Percentiles rank a stretch among this genome's conserved stretches.
These are phyloP conservation scores for Lactifluus piperatus DNA, from an alignment of 768 basidiomycete genomes.

Conservation along the genomic window DNA sequence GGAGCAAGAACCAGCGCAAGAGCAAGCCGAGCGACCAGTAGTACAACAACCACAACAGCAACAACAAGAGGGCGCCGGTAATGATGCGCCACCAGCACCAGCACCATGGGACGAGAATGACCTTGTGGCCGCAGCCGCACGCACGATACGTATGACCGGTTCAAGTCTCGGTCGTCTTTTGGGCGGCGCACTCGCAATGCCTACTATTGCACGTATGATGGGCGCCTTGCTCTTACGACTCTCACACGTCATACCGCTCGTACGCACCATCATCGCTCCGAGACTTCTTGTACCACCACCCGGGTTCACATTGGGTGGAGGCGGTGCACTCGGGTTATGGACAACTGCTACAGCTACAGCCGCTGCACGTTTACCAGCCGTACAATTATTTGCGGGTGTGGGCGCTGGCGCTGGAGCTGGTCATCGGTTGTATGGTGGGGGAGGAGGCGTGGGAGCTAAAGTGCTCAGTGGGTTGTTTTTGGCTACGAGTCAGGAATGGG, in stretches of 20 bases:
- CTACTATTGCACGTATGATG: slow-evolving; percentile 57
- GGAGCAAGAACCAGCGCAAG: not conserved
- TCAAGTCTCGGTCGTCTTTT: slow-evolving; percentile 56
- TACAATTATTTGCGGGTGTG: not conserved
- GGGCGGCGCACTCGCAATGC: slow-evolving; percentile 61
- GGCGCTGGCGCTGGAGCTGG: not conserved
- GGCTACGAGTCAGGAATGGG: slow-evolving; percentile 51
- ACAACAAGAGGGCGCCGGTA: not conserved
- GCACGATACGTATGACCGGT: slow-evolving; percentile 48
- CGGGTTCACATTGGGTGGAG: too few relatives aligned
- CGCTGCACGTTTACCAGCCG: too few relatives aligned
- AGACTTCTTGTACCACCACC: not conserved
- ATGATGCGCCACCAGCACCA: slow-evolving; percentile 1
- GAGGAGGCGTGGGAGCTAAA: slow-evolving; percentile 17
- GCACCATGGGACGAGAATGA: slow-evolving; percentile 19
- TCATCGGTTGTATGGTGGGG: too few relatives aligned
- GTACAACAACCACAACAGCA: not conserved
- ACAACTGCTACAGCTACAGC: too few relatives aligned
- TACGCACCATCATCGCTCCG: slow-evolving; percentile 28
- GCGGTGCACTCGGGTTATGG: not conserved
- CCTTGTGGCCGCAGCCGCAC: slow-evolving; percentile 44
- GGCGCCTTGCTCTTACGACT: slow-evolving; percentile 49
- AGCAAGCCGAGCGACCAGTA: not conserved
- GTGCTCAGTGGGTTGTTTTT: slow-evolving; percentile 32
- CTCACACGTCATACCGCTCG: slow-evolving; percentile 35